These are phyloP conservation scores for Carallia brachiata DNA, from an alignment of 345 rosid species.

Conservation along the genomic window DNA sequence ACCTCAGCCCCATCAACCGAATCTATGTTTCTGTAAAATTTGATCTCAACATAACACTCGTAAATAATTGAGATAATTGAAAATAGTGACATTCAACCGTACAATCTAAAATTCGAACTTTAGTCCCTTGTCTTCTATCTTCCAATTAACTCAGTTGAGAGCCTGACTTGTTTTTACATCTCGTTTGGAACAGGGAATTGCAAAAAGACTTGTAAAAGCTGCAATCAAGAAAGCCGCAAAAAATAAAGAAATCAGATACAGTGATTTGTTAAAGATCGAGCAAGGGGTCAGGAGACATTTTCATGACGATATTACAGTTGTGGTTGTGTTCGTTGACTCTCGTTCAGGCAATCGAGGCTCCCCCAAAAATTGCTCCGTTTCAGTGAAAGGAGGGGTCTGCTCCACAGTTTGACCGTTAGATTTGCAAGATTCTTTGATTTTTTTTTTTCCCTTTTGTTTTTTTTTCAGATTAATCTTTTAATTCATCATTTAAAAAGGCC, in stretches of 20 bases:
- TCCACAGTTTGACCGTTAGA: neutral
- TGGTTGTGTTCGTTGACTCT: conserved; percentile 27
- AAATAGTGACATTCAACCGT: too few species aligned
- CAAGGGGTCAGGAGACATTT: conserved; percentile 32
- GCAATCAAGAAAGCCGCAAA: conserved; percentile 27
- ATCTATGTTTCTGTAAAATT: too few species aligned
- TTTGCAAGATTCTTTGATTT: neutral
- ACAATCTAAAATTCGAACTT: too few species aligned
- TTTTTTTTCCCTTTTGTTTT: neutral
- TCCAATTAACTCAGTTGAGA: too few species aligned
- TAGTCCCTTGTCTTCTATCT: too few species aligned
- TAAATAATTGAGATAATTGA: too few species aligned
- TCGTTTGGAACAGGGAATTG: conserved; percentile 17
- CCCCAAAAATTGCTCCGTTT: conserved; percentile 29
- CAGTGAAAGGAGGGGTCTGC: conserved; percentile 43
- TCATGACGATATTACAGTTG: conserved; percentile 30
- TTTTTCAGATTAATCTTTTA: neutral
- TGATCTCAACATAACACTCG: too few species aligned
- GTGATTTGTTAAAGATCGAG: conserved; percentile 22
- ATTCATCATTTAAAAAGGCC: neutral
- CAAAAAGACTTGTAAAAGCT: conserved; percentile 25
- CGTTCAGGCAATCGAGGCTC: conserved; percentile 12
- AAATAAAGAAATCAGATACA: conserved; percentile 25
- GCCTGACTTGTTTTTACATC: neutral
- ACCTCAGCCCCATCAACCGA: too few species aligned